Conservation (phyloP, 345 rosid species). For the Hypericum androsaemum region DNA sequence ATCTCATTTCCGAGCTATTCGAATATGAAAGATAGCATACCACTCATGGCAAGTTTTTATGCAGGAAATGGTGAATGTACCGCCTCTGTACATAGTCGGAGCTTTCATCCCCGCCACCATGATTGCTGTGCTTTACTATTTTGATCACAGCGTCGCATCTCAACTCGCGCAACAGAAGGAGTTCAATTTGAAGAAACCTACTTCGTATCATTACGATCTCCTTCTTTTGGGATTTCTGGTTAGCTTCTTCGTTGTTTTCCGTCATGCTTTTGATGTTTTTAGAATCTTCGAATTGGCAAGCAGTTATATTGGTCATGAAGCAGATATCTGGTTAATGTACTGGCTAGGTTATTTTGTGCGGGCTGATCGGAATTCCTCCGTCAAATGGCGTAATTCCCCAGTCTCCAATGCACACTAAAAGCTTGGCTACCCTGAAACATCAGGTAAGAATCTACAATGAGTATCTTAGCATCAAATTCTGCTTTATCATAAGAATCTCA, state of each 20-base stretch:
- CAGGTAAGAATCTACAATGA: constrained; percentile 63
- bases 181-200: constrained; percentile 78
- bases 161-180: constrained; percentile 93
- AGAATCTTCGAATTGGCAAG: too few species aligned
- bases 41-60: constrained; percentile 11
- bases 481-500: too few species aligned
- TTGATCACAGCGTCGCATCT: constrained; percentile 90
- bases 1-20: constrained; percentile 2
- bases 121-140: constrained; percentile 88
- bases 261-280: too few species aligned
- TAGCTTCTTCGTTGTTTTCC: constrained; percentile 6
- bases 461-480: neutral
- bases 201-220: constrained; percentile 82
- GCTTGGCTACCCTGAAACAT: constrained; percentile 85
- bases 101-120: constrained; percentile 92
- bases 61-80: constrained; percentile 85
- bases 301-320: too few species aligned
- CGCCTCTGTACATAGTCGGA: constrained; percentile 64
- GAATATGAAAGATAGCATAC: constrained; percentile 6
- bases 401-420: constrained; percentile 97
- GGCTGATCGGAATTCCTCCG: constrained; percentile 92
- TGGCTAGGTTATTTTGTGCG: constrained; percentile 67
- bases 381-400: constrained; percentile 97
- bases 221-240: constrained; percentile 89
- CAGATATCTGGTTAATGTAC: neutral